phyloP scores from a whole-genome alignment of 805 yeast genomes.

The Ogataea glucozyma region DNA sequence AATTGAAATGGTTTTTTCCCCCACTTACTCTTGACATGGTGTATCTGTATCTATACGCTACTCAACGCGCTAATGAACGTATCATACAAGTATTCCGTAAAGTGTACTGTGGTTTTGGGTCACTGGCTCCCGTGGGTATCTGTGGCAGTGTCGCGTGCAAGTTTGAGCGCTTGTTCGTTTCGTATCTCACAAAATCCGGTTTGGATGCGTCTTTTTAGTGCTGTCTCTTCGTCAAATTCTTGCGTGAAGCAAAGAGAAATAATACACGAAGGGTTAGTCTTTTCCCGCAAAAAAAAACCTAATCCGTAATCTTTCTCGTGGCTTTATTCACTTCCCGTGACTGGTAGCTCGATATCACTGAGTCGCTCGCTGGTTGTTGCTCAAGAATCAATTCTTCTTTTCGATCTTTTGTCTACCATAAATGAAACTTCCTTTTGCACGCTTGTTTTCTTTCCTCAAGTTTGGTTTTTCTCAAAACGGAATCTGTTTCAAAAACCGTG shows the following conservation, averaged over 20 bases:
- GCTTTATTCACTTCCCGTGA: not conserved
- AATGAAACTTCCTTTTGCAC: constrained; percentile 19
- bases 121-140: constrained; percentile 3
- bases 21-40: constrained; percentile 15
- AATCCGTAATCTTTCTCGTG: too few species aligned
- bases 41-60: constrained; percentile 2
- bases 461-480: constrained; percentile 23
- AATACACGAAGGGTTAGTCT: not conserved
- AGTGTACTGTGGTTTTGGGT: not conserved
- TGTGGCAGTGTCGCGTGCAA: not conserved
- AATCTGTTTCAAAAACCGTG: constrained; percentile 19
- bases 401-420: not conserved
- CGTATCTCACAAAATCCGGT: not conserved
- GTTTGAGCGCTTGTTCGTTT: not conserved
- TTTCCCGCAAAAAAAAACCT: too few species aligned
- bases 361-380: not conserved
- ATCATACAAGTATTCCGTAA: constrained; percentile 1
- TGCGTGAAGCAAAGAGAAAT: not conserved
- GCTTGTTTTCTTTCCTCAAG: constrained; percentile 19
- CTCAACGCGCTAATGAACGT: constrained; percentile 9
- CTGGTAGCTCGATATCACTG: not conserved
- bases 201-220: not conserved
- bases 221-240: not conserved
- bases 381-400: not conserved
- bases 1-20: constrained; percentile 3